These are phyloP conservation scores for Acanthamoeba lenticulata DNA, from an alignment of 208 protist species.

Conservation along the genomic window DNA sequence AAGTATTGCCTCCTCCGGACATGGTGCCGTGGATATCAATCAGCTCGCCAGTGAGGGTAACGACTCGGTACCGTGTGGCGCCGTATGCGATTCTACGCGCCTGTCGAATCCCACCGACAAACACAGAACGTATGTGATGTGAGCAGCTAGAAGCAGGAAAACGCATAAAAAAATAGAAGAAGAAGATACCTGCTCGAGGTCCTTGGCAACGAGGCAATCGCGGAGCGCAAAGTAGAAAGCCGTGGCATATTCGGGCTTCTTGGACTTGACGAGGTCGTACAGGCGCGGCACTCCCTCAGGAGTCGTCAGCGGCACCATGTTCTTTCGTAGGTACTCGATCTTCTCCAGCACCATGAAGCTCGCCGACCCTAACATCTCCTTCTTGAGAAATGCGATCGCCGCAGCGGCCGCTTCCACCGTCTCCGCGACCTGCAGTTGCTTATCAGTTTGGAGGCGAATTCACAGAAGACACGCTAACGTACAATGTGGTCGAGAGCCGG, in stretches of 20 bases:
- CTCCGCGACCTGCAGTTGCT: constrained; percentile 90
- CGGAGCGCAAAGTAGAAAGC: constrained; percentile 96
- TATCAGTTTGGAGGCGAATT: not conserved
- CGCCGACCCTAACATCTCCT: constrained; percentile 94
- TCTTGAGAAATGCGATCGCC: constrained; percentile 93
- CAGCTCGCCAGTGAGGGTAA: constrained; percentile 96
- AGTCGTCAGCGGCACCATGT: constrained; percentile 78
- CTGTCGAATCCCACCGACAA: not conserved
- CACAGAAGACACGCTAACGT: not conserved
- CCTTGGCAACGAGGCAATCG: constrained; percentile 97
- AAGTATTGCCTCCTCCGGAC: constrained; percentile 95
- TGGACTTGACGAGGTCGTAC: constrained; percentile 91
- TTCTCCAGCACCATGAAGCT: constrained; percentile 98
- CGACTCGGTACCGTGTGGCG: constrained; percentile 93
- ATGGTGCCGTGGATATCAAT: constrained; percentile 98
- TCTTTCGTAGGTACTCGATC: constrained; percentile 85
- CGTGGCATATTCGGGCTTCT: constrained; percentile 84
- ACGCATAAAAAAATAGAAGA: not conserved
- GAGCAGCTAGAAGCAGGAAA: not conserved
- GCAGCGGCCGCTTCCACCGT: constrained; percentile 91
- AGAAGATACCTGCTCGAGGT: constrained; percentile 91
- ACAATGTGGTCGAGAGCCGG: constrained; percentile 96
- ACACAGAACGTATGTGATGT: not conserved
- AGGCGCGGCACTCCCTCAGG: constrained; percentile 81
- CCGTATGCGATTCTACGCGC: constrained; percentile 69